A percentile compares a stretch with the other conserved stretches of the same genome.
Evolutionary conservation across 805 yeast species (phyloP).

Genomic region (Schwanniomyces yamadae): DNA sequence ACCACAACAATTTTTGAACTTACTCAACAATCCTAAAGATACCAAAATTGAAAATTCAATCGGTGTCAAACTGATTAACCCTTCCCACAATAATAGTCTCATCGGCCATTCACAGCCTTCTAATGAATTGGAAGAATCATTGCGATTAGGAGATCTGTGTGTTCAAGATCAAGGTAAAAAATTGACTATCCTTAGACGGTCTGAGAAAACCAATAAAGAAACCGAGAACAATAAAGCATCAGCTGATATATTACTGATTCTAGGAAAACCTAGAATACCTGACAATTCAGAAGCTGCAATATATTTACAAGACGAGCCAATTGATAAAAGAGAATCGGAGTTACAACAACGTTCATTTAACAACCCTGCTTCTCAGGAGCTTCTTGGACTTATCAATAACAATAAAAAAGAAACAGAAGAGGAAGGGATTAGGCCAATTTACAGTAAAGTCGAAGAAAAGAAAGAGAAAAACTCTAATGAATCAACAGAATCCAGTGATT

Average conservation of each 20-base stretch:
- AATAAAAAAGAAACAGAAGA: too few relatives aligned
- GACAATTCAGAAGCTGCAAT: too few relatives aligned
- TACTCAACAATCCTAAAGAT: conserved; percentile 20
- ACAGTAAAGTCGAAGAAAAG: background rate
- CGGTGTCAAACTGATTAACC: conserved; percentile 6
- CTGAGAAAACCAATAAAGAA: conserved; percentile 8
- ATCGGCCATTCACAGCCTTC: conserved; percentile 18
- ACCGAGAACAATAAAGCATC: background rate
- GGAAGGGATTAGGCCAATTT: too few relatives aligned
- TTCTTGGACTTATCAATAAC: conserved; percentile 17
- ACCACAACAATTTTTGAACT: conserved; percentile 25
- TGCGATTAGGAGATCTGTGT: conserved; percentile 6
- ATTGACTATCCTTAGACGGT: conserved; percentile 28
- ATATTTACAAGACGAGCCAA: too few relatives aligned
- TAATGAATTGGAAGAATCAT: conserved; percentile 24
- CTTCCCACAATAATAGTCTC: background rate
- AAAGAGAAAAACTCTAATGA: conserved; percentile 3
- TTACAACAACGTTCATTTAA: background rate
- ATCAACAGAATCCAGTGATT: conserved; percentile 11
- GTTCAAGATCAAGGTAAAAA: conserved; percentile 21
- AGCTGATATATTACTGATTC: background rate
- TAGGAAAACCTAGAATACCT: background rate
- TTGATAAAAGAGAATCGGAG: background rate
- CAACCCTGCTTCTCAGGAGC: conserved; percentile 9
- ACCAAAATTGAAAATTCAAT: background rate